Base-by-base conservation (phyloP, 1,284 basidiomycete genomes). In the Neonothopanus nambi region DNA sequence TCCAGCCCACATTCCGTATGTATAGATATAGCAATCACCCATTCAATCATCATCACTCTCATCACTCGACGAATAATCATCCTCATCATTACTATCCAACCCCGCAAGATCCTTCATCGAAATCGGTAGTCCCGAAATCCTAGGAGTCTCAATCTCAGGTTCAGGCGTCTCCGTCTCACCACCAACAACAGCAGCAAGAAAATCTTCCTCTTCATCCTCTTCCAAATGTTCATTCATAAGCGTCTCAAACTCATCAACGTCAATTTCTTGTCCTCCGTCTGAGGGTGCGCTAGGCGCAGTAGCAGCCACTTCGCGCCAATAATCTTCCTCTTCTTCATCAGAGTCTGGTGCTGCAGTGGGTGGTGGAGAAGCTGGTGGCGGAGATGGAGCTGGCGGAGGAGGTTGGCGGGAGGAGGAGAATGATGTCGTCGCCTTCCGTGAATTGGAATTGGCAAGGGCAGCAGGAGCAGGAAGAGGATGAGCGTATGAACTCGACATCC, bases 41-140 rank as follows among this genome's bases (percentile, higher is more conserved):
- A 28, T 28, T 46, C 58, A 84, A 60, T 87, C 84, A 44, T 88
- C 84, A 58, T 89, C 86, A 62, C 81, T 87, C 3, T 87, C 84
- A 11, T 87, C 86, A 59, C 83, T 86, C 36, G 78, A 79, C 38
- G 79, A 75, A 53, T 75, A 83, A 51, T 84, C 84, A 48, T 87
- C 84, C 35, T 87, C 81, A 36, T 75, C 75, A 42, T 61, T 71
- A 52, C 67, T 71, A 18, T 63, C 63, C 78, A 33, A 9, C 30
- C 30, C 71, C 13, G 75, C 81, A 54, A 80, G 72, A 60, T 78
- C 72, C 55, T 77, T 77, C 64, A 85, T 59, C 39, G 83, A 82
- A 28, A 85, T 75, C 13, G 82, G 83, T 42, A 65, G 65, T 52
- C 67, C 64, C 44, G 63, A 24, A 48, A 58, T 51, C 21, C 51